These are phyloP conservation scores for Populus davidiana DNA, from an alignment of 345 rosid genomes.

Conservation along the genomic window DNA sequence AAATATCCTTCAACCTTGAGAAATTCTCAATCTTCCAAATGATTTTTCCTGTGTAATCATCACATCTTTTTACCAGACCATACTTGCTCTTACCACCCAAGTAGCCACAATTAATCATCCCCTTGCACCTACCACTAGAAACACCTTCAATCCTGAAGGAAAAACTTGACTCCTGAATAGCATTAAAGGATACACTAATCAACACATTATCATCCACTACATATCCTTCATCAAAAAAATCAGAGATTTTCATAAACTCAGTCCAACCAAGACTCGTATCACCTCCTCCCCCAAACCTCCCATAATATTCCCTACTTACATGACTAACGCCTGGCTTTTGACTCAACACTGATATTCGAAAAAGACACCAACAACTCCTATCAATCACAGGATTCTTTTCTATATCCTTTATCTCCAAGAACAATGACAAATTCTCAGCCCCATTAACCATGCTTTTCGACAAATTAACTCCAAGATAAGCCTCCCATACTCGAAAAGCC, in stretches of 20 bases:
- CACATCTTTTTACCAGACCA: background rate
- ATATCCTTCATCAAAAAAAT: constrained; percentile 14
- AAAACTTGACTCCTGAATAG: constrained; percentile 4
- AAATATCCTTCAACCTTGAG: constrained; percentile 6
- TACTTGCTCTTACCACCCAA: background rate
- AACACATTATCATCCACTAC: constrained; percentile 14
- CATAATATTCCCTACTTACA: constrained; percentile 10
- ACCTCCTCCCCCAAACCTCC: constrained; percentile 9
- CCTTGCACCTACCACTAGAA: too few relatives aligned
- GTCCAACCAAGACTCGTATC: constrained; percentile 19
- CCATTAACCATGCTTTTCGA: constrained; percentile 4
- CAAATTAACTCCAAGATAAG: constrained; percentile 8
- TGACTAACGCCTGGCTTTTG: constrained; percentile 14
- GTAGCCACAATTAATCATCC: background rate
- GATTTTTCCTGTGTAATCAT: constrained; percentile 10
- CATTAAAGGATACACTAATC: constrained; percentile 11
- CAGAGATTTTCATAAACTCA: constrained; percentile 19
- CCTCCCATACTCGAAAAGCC: constrained; percentile 13
- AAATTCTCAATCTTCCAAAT: constrained; percentile 21
- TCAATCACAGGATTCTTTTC: background rate
- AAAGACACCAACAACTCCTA: constrained; percentile 21
- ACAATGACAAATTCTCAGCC: constrained; percentile 8
- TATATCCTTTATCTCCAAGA: constrained; percentile 7
- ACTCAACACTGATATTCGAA: constrained; percentile 15
- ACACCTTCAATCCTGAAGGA: background rate